Evolutionary conservation across 2,329 filamentous ascomycete species (phyloP).

Genomic region (Fonsecaea monophora): DNA sequence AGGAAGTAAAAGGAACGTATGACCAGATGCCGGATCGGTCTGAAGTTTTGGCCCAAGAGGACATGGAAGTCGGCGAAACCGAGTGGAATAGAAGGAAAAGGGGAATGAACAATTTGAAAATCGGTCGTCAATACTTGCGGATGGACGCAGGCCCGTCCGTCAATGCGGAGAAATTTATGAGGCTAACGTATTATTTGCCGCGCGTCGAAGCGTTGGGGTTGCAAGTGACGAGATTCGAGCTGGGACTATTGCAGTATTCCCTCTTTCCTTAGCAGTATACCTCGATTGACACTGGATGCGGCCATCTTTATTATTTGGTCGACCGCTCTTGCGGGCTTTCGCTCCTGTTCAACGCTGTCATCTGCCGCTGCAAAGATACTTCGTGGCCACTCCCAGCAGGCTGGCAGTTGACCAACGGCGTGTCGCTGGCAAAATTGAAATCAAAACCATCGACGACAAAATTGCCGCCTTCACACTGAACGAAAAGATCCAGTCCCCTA

Average conservation of each 20-base stretch:
- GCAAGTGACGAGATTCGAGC: background rate
- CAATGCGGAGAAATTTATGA: background rate
- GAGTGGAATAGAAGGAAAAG: constrained; percentile 12
- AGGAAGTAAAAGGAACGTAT: constrained; percentile 56
- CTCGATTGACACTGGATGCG: constrained; percentile 24
- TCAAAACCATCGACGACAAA: constrained; percentile 35
- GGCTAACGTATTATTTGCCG: background rate
- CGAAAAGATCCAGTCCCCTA: constrained; percentile 33
- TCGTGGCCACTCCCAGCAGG: constrained; percentile 5
- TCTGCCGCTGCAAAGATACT: constrained; percentile 9
- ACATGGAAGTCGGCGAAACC: constrained; percentile 50
- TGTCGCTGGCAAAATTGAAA: constrained; percentile 24
- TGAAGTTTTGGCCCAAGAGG: constrained; percentile 60
- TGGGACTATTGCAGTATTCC: background rate
- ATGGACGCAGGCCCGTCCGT: background rate
- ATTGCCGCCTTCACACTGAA: constrained; percentile 34
- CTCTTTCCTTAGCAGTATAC: background rate
- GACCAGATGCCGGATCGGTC: constrained; percentile 60
- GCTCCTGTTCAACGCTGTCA: constrained; percentile 4
- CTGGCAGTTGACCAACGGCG: constrained; percentile 19
- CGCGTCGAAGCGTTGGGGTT: background rate
- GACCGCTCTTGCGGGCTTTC: constrained; percentile 25
- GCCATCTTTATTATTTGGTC: constrained; percentile 15
- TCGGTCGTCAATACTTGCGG: background rate
- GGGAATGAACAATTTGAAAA: background rate